These are phyloP conservation scores for Globisporangium iwayamae DNA, from an alignment of 352 stramenopile genomes.

Conservation along the genomic window DNA sequence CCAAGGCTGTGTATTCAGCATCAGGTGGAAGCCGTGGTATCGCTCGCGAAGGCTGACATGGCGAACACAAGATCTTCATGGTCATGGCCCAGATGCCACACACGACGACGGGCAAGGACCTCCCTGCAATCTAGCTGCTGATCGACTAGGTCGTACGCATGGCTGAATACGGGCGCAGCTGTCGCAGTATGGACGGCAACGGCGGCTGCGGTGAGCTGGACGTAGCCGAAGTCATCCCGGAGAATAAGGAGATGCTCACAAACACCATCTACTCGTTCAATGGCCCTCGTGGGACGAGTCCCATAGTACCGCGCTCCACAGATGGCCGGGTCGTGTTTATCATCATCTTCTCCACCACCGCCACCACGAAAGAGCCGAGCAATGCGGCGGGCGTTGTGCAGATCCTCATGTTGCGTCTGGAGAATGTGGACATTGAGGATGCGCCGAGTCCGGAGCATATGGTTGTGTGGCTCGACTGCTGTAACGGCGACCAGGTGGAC, in stretches of 20 bases:
- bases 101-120: conserved; percentile 15
- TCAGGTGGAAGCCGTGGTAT: conserved; percentile 18
- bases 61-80: conserved; percentile 52
- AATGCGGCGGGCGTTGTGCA: conserved; percentile 18
- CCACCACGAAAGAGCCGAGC: conserved; percentile 4
- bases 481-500: conserved; percentile 20
- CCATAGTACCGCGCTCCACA: conserved; percentile 23
- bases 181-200: conserved; percentile 37
- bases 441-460: conserved; percentile 14
- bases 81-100: conserved; percentile 38
- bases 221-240: conserved; percentile 34
- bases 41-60: conserved; percentile 30
- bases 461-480: conserved; percentile 25
- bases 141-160: conserved; percentile 46
- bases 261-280: conserved; percentile 54
- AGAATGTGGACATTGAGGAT: conserved; percentile 23
- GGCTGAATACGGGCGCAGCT: conserved; percentile 52
- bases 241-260: conserved; percentile 24
- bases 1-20: conserved; percentile 17
- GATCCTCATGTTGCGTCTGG: conserved; percentile 26
- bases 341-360: conserved; percentile 22
- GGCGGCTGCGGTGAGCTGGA: conserved; percentile 54
- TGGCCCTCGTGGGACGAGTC: conserved; percentile 28
- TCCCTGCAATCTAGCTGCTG: conserved; percentile 42
- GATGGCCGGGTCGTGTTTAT: conserved; percentile 30